These are phyloP conservation scores for Cubamyces sp. DNA, from an alignment of 768 basidiomycete species.

Conservation along the genomic window DNA sequence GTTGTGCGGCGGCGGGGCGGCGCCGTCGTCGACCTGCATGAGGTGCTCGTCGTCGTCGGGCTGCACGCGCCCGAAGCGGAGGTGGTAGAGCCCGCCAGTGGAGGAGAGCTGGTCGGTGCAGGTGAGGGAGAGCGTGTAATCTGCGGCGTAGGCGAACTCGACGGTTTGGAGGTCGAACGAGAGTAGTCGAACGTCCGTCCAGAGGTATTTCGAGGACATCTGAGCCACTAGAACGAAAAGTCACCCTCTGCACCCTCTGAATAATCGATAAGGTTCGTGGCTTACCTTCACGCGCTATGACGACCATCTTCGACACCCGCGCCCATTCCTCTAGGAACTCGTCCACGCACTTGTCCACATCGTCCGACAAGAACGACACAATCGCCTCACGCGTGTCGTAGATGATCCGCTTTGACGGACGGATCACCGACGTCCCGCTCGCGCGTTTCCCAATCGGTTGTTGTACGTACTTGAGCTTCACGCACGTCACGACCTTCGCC, in stretches of 20 bases:
- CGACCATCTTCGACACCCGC: constrained; percentile 89
- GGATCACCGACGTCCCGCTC: constrained; percentile 61
- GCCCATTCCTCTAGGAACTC: constrained; percentile 95
- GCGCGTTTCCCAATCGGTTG: constrained; percentile 77
- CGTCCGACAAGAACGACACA: constrained; percentile 85
- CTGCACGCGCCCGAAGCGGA: constrained; percentile 65
- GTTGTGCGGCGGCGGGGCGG: constrained; percentile 46
- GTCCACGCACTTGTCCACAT: constrained; percentile 86
- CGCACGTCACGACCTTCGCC: constrained; percentile 84
- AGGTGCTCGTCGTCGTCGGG: constrained; percentile 24
- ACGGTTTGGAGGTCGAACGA: constrained; percentile 93
- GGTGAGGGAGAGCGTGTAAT: constrained; percentile 77
- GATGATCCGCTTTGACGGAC: constrained; percentile 86
- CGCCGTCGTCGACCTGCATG: constrained; percentile 30
- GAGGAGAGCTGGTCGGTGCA: constrained; percentile 77
- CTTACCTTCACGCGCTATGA: constrained; percentile 87
- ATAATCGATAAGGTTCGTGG: not conserved
- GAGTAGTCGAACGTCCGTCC: constrained; percentile 78
- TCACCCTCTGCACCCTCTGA: not conserved
- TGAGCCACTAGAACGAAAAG: constrained; percentile 62
- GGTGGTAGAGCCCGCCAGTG: constrained; percentile 70
- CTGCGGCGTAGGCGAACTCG: constrained; percentile 81
- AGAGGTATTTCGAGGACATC: constrained; percentile 74
- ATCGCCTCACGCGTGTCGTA: constrained; percentile 89
- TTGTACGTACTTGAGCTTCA: constrained; percentile 89